These are phyloP conservation scores for Alternaria consortialis DNA, from an alignment of 2,329 filamentous ascomycete species.

Conservation along the genomic window DNA sequence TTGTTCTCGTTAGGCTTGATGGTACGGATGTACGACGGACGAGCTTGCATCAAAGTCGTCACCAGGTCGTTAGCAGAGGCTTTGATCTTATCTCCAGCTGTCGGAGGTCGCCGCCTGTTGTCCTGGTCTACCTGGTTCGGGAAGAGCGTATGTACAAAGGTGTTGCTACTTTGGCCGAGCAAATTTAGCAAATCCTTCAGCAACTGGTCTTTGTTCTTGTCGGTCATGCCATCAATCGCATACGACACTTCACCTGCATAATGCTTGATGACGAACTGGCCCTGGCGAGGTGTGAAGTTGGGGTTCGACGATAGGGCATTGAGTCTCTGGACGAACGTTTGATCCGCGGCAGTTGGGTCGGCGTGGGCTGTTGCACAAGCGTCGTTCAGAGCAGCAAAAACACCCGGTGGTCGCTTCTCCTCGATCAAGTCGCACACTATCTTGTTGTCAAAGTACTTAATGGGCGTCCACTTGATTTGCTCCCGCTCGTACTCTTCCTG, in stretches of 20 bases:
- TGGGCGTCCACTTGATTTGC: slow-evolving; percentile 98
- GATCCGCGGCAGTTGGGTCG: slow-evolving; percentile 90
- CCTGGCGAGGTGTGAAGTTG: slow-evolving; percentile 90
- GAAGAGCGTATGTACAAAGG: slow-evolving; percentile 88
- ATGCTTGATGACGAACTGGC: slow-evolving; percentile 98
- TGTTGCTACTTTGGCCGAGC: slow-evolving; percentile 82
- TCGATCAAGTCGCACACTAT: slow-evolving; percentile 98
- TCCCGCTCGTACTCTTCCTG: slow-evolving; percentile 97
- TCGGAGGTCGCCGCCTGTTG: slow-evolving; percentile 91
- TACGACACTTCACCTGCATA: slow-evolving; percentile 98
- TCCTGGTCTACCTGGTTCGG: slow-evolving; percentile 94
- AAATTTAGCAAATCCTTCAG: slow-evolving; percentile 92
- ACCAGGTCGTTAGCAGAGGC: slow-evolving; percentile 94
- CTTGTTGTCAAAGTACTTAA: slow-evolving; percentile 99
- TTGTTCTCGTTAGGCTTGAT: slow-evolving; percentile 99
- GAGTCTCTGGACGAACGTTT: slow-evolving; percentile 92
- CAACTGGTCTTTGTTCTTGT: slow-evolving; percentile 99
- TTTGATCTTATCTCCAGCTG: slow-evolving; percentile 95
- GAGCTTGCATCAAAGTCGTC: slow-evolving; percentile 94
- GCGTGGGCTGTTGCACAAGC: slow-evolving; percentile 98
- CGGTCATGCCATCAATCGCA: slow-evolving; percentile 93
- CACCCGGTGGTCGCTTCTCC: slow-evolving; percentile 84
- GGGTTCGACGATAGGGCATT: slow-evolving; percentile 87
- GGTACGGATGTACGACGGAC: slow-evolving; percentile 96
- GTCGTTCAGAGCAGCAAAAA: slow-evolving; percentile 96